These are phyloP conservation scores for Sugiyamaella novakii DNA, from an alignment of 1,139 yeast genomes.

Conservation along the genomic window DNA sequence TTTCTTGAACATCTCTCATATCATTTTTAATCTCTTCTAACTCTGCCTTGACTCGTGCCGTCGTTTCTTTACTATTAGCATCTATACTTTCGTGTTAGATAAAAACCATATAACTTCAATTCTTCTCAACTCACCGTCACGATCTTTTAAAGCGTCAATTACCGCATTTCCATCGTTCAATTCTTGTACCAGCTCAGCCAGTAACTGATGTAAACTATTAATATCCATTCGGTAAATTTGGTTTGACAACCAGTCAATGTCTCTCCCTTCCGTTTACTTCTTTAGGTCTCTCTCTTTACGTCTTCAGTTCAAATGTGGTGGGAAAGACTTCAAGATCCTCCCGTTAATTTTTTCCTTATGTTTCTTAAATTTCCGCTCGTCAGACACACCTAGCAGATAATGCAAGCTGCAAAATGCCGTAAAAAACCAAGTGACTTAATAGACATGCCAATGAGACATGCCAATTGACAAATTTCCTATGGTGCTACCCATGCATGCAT, in stretches of 20 bases:
- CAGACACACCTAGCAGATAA: too few relatives aligned
- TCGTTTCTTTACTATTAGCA: conserved; percentile 28
- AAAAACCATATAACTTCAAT: too few relatives aligned
- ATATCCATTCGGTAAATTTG: conserved; percentile 18
- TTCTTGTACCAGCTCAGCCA: conserved; percentile 29
- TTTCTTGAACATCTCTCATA: conserved; percentile 28
- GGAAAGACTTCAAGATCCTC: too few relatives aligned
- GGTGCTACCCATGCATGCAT: too few relatives aligned
- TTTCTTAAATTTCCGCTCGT: too few relatives aligned
- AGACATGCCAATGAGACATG: too few relatives aligned
- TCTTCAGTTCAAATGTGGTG: too few relatives aligned
- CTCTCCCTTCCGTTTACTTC: neutral
- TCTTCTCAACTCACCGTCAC: conserved; percentile 27
- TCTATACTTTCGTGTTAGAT: conserved; percentile 19
- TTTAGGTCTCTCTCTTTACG: too few relatives aligned
- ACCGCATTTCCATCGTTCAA: conserved; percentile 28
- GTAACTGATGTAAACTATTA: conserved; percentile 17
- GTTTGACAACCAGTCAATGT: neutral
- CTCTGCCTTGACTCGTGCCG: conserved; percentile 26
- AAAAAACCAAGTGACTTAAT: too few relatives aligned
- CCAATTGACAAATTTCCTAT: too few relatives aligned
- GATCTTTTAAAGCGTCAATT: conserved; percentile 26
- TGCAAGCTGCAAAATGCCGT: too few relatives aligned
- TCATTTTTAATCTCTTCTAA: conserved; percentile 28
- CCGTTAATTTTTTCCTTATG: too few relatives aligned